phyloP scores from a whole-genome alignment of 345 rosid genomes.

The Carallia brachiata region DNA sequence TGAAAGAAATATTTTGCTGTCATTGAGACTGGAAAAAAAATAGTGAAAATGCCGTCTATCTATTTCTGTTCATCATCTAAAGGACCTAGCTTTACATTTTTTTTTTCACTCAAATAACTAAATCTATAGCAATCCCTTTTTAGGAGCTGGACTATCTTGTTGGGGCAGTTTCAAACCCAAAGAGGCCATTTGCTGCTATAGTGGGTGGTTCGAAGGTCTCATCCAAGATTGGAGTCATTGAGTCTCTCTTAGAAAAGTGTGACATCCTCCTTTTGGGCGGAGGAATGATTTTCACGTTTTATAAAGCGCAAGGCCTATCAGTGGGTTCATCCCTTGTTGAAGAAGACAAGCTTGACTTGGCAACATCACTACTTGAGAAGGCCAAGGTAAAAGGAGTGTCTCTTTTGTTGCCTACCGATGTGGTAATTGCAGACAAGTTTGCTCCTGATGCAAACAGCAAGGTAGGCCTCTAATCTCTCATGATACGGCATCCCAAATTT shows the following conservation, averaged over 20 bases:
- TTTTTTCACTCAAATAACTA: neutral
- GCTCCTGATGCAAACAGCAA: slow-evolving; percentile 88
- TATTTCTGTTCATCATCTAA: neutral
- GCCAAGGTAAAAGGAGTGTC: slow-evolving; percentile 93
- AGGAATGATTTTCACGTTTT: slow-evolving; percentile 97
- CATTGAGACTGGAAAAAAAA: no score
- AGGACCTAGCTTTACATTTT: neutral
- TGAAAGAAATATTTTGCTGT: no score
- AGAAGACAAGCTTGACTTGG: slow-evolving; percentile 90
- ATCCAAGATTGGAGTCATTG: slow-evolving; percentile 88
- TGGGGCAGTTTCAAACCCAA: slow-evolving; percentile 87
- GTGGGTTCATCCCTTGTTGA: slow-evolving; percentile 94
- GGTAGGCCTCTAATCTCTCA: slow-evolving; percentile 38
- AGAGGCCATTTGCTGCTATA: slow-evolving; percentile 94
- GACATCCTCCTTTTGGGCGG: slow-evolving; percentile 89
- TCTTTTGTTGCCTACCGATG: slow-evolving; percentile 78
- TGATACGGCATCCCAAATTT: neutral
- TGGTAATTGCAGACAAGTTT: slow-evolving; percentile 86
- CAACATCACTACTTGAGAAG: slow-evolving; percentile 72
- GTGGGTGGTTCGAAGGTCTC: slow-evolving; percentile 97
- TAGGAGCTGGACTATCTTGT: slow-evolving; percentile 96
- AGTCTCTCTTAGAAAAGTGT: slow-evolving; percentile 78
- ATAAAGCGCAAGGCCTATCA: slow-evolving; percentile 84
- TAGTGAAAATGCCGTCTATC: no score
- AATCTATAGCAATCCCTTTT: slow-evolving; percentile 9